A percentile compares a stretch with the other conserved stretches of the same genome.
Evolutionary conservation across 2,329 filamentous ascomycete species (phyloP).

Genomic region (Ceratocystis harringtonii): DNA sequence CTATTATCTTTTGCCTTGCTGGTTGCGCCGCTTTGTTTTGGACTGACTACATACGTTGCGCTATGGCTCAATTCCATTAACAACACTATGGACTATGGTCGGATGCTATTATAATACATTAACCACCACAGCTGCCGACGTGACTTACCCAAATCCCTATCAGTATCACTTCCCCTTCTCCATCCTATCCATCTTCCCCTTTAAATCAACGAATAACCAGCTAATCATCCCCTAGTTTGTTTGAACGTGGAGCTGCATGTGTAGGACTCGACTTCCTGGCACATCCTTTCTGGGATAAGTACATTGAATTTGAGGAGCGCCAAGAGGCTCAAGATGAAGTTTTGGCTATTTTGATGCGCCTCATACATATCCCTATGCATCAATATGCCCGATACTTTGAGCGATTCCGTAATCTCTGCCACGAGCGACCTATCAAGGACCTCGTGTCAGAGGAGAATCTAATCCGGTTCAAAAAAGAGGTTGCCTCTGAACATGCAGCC

Average conservation of each 20-base stretch:
- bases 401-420: constrained; percentile 64
- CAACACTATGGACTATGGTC: neutral
- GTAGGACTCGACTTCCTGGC: constrained; percentile 89
- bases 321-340: constrained; percentile 72
- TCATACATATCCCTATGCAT: constrained; percentile 85
- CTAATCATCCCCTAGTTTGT: constrained; percentile 48
- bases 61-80: constrained; percentile 11
- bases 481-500: constrained; percentile 47
- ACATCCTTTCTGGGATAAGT: constrained; percentile 98
- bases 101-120: constrained; percentile 10
- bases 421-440: constrained; percentile 56
- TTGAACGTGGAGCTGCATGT: constrained; percentile 71
- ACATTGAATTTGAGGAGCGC: constrained; percentile 90
- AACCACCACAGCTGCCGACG: constrained; percentile 6
- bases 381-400: constrained; percentile 94
- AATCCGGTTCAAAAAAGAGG: constrained; percentile 52
- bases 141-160: constrained; percentile 11
- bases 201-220: constrained; percentile 20
- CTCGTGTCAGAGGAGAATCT: constrained; percentile 56
- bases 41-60: constrained; percentile 14
- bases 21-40: neutral
- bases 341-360: constrained; percentile 65
- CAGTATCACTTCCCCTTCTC: constrained; percentile 21
- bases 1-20: neutral
- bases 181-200: constrained; percentile 17